Conservation (phyloP, 2,329 filamentous ascomycete species). For the Mollisia scopiformis region DNA sequence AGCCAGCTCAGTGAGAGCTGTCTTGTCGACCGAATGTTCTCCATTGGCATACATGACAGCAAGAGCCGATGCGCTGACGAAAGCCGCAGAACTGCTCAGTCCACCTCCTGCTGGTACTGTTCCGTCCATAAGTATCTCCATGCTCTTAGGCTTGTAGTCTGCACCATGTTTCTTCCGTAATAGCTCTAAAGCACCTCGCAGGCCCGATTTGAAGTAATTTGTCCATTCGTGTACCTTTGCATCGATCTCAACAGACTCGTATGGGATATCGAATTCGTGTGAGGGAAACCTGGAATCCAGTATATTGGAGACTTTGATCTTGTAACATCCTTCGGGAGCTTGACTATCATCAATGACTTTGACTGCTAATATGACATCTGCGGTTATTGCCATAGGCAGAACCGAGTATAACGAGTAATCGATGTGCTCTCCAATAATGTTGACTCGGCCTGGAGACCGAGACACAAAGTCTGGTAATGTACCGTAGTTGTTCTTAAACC, state of each 20-base stretch:
- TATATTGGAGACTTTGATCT: constrained; percentile 80
- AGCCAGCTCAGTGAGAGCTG: constrained; percentile 86
- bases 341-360: constrained; percentile 49
- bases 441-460: constrained; percentile 90
- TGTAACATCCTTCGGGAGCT: constrained; percentile 58
- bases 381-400: constrained; percentile 91
- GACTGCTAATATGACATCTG: constrained; percentile 88
- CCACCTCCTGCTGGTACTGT: constrained; percentile 91
- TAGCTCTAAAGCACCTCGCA: constrained; percentile 79
- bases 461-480: constrained; percentile 78
- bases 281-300: constrained; percentile 74
- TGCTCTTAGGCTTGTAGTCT: constrained; percentile 69
- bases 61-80: constrained; percentile 87
- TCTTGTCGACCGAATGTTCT: constrained; percentile 80
- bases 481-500: constrained; percentile 73
- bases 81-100: constrained; percentile 90
- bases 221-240: constrained; percentile 88
- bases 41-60: constrained; percentile 88
- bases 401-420: constrained; percentile 98
- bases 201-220: constrained; percentile 96
- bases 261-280: constrained; percentile 73
- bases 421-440: constrained; percentile 99
- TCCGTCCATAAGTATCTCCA: constrained; percentile 90
- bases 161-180: constrained; percentile 67
- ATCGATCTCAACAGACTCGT: constrained; percentile 75